A percentile compares a stretch with the other conserved stretches of the same genome.
Conservation (phyloP, 345 rosid species). For the Hevea brasiliensis region DNA sequence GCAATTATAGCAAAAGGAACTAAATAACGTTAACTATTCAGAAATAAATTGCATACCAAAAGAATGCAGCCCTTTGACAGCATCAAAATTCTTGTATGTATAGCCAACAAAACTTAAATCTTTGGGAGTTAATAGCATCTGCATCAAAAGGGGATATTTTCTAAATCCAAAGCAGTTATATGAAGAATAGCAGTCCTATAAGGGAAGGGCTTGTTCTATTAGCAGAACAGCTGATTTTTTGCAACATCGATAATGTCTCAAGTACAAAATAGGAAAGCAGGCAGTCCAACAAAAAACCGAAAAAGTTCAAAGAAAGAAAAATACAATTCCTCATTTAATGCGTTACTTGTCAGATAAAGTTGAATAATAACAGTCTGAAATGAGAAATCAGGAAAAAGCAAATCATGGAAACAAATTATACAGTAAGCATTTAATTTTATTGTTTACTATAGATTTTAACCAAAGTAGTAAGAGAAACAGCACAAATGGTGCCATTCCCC, state of each 20-base stretch:
- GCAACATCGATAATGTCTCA: background rate
- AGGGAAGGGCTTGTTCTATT: background rate
- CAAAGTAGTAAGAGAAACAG: background rate
- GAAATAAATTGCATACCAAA: conserved; percentile 47
- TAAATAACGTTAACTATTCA: background rate
- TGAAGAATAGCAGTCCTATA: background rate
- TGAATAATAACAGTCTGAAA: background rate
- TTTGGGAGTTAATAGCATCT: conserved; percentile 80
- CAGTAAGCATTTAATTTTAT: background rate
- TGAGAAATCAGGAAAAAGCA: background rate
- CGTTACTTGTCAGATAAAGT: background rate
- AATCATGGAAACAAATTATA: background rate
- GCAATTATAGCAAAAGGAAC: background rate
- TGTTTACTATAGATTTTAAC: background rate
- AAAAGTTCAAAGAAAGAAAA: background rate
- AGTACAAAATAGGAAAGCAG: background rate
- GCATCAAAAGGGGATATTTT: conserved; percentile 29
- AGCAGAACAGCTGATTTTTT: background rate
- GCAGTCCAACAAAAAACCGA: background rate
- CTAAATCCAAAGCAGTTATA: background rate
- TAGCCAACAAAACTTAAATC: conserved; percentile 96
- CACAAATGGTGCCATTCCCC: background rate
- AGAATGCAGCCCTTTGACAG: conserved; percentile 72
- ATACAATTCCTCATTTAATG: background rate
- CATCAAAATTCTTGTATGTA: conserved; percentile 95